Conservation (phyloP, 768 basidiomycete species). For the Suillus americanus region DNA sequence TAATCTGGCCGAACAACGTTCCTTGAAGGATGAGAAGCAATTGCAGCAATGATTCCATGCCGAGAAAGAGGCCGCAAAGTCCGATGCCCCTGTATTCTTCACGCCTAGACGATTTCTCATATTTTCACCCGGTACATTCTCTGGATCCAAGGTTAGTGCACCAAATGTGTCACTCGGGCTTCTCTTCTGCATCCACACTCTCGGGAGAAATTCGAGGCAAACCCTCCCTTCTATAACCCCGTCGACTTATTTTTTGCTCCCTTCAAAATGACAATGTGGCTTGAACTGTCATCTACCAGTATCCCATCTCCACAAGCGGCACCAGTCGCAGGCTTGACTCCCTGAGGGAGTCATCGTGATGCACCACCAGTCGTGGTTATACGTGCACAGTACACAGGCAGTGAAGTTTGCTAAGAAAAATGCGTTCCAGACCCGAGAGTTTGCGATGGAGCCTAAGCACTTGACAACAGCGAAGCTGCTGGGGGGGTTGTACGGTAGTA, state of each 20-base stretch:
- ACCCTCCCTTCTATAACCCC: conserved; percentile 33
- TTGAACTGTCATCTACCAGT: conserved; percentile 14
- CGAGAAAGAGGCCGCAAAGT: conserved; percentile 16
- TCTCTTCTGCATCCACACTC: neutral
- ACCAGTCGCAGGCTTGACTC: conserved; percentile 21
- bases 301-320: conserved; percentile 33
- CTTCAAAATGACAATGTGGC: conserved; percentile 22
- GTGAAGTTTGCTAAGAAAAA: conserved; percentile 29
- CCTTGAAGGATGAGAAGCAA: conserved; percentile 16
- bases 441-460: conserved; percentile 25
- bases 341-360: conserved; percentile 10
- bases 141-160: neutral
- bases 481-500: too few relatives aligned
- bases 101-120: neutral
- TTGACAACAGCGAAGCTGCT: conserved; percentile 32
- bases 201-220: conserved; percentile 21
- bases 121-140: neutral
- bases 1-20: conserved; percentile 19
- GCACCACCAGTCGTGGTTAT: conserved; percentile 17
- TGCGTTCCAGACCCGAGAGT: conserved; percentile 25
- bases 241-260: conserved; percentile 28
- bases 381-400: conserved; percentile 18
- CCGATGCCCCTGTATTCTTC: conserved; percentile 7
- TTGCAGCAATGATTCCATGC: conserved; percentile 18
- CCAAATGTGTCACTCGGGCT: neutral